phyloP scores from a whole-genome alignment of 2,329 filamentous ascomycete species.

The Phyllosticta citrichinensis region DNA sequence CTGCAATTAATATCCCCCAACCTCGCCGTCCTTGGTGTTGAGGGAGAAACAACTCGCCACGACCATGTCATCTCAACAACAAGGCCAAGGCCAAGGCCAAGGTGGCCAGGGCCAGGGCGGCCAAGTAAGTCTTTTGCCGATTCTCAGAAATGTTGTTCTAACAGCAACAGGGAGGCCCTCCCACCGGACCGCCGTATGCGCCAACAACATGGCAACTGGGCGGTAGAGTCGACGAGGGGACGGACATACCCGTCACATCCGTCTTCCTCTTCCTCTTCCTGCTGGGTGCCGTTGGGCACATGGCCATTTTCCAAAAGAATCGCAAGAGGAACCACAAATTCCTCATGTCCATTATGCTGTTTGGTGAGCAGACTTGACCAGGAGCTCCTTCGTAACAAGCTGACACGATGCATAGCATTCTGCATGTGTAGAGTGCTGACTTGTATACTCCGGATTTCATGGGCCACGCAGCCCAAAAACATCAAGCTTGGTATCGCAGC shows the following conservation, averaged over 20 bases:
- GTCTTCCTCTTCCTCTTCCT: conserved; percentile 35
- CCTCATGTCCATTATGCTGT: conserved; percentile 29
- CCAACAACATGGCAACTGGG: conserved; percentile 26
- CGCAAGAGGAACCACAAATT: conserved; percentile 31
- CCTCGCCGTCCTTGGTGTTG: not conserved
- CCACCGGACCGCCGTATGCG: conserved; percentile 17
- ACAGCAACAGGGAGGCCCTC: not conserved
- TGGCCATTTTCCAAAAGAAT: conserved; percentile 33
- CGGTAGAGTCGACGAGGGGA: conserved; percentile 23
- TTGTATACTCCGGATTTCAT: conserved; percentile 27
- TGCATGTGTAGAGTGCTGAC: conserved; percentile 35
- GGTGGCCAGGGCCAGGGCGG: not conserved
- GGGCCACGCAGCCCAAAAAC: conserved; percentile 26
- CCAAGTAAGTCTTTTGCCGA: not conserved
- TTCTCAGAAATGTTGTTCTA: not conserved
- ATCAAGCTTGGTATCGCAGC: conserved; percentile 46
- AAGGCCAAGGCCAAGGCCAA: not conserved
- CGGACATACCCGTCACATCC: conserved; percentile 33
- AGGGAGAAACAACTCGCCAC: not conserved
- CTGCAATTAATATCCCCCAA: not conserved
- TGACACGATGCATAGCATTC: conserved; percentile 23
- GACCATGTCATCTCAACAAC: conserved; percentile 1
- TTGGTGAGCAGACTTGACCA: conserved; percentile 20
- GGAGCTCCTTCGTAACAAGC: not conserved
- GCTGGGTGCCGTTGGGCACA: conserved; percentile 28